These are phyloP conservation scores for Pilatotrama ljubarskyi DNA, from an alignment of 768 basidiomycete genomes.

Conservation along the genomic window DNA sequence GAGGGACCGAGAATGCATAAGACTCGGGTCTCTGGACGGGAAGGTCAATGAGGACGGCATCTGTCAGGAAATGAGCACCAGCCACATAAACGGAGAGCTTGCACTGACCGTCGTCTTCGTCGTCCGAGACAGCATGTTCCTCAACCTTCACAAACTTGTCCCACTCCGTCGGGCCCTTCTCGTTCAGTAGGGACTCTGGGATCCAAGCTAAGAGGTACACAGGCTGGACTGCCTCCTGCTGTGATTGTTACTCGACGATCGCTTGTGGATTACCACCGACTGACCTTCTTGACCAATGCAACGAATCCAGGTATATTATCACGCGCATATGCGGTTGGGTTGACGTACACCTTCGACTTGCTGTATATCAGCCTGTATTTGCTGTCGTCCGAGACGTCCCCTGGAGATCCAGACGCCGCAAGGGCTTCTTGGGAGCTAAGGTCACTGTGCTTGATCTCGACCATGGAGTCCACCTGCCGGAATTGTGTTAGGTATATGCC, in stretches of 20 bases:
- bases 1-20: slow-evolving; percentile 93
- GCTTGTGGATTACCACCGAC: slow-evolving; percentile 31
- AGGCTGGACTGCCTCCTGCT: slow-evolving; percentile 72
- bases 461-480: slow-evolving; percentile 32
- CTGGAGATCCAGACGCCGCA: slow-evolving; percentile 15
- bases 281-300: slow-evolving; percentile 84
- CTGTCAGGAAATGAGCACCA: slow-evolving; percentile 38
- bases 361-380: slow-evolving; percentile 79
- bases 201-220: slow-evolving; percentile 90
- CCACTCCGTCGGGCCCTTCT: slow-evolving; percentile 82
- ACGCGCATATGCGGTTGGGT: slow-evolving; percentile 87
- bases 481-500: neutral
- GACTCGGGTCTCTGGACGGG: slow-evolving; percentile 84
- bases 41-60: slow-evolving; percentile 82
- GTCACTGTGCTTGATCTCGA: slow-evolving; percentile 30
- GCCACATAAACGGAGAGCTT: slow-evolving; percentile 5
- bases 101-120: slow-evolving; percentile 71
- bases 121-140: slow-evolving; percentile 55
- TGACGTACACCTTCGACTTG: slow-evolving; percentile 94
- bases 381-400: slow-evolving; percentile 37
- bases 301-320: slow-evolving; percentile 97
- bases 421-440: slow-evolving; percentile 8
- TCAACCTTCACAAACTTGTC: slow-evolving; percentile 89
- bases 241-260: slow-evolving; percentile 11
- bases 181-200: slow-evolving; percentile 80